phyloP scores from a whole-genome alignment of 1,284 basidiomycete species.

The Ustilago hordei region DNA sequence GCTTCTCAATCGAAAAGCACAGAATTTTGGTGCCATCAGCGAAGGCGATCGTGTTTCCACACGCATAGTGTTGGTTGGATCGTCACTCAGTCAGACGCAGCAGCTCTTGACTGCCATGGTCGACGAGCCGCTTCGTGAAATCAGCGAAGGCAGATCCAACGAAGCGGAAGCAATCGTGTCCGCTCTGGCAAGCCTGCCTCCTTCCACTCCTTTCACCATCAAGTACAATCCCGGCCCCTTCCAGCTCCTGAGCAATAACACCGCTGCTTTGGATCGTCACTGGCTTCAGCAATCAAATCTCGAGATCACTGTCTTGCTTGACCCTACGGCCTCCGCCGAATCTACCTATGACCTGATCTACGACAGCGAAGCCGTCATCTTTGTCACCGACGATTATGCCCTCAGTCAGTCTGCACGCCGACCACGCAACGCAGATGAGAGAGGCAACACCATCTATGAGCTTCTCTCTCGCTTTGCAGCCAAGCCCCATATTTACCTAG shows the following conservation, averaged over 20 bases:
- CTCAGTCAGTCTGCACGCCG: constrained; percentile 32
- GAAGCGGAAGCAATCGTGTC: constrained; percentile 17
- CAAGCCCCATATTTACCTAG: constrained; percentile 49
- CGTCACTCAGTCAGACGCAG: constrained; percentile 35
- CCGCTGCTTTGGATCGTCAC: constrained; percentile 30
- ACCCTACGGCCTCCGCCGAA: constrained; percentile 16
- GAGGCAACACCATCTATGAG: constrained; percentile 20
- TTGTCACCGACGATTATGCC: constrained; percentile 49
- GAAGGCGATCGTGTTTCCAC: not conserved
- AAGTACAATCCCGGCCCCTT: constrained; percentile 27
- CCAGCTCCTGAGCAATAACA: constrained; percentile 2
- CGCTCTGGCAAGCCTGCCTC: not conserved
- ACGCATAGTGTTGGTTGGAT: constrained; percentile 33
- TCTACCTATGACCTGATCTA: constrained; percentile 42
- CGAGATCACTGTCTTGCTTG: constrained; percentile 38
- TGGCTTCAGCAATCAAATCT: constrained; percentile 52
- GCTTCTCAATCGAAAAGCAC: constrained; percentile 17
- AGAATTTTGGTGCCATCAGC: not conserved
- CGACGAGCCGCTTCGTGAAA: constrained; percentile 54
- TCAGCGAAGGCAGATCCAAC: constrained; percentile 4
- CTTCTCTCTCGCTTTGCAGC: constrained; percentile 43
- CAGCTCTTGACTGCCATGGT: constrained; percentile 40
- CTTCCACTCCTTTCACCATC: constrained; percentile 28
- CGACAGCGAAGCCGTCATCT: constrained; percentile 44
- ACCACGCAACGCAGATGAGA: constrained; percentile 13